Evolutionary conservation across 805 yeast genomes (phyloP).

Genomic region (Candida cerambycidarum): DNA sequence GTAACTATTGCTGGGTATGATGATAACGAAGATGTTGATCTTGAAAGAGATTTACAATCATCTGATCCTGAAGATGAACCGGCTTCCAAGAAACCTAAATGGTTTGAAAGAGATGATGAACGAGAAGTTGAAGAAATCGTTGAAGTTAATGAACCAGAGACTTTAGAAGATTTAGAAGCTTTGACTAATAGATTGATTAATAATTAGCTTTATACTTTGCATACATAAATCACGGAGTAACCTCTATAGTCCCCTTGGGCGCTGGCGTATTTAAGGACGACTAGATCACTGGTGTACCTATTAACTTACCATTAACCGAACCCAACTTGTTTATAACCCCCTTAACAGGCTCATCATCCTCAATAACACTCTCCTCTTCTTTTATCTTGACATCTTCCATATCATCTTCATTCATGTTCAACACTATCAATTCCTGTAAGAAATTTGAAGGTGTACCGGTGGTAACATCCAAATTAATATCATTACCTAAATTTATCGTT

Average conservation of each 20-base stretch:
- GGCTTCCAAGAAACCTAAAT: slow-evolving; percentile 44
- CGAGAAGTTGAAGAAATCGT: slow-evolving; percentile 39
- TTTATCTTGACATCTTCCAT: slow-evolving; percentile 14
- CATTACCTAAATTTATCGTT: slow-evolving; percentile 70
- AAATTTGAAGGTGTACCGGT: slow-evolving; percentile 70
- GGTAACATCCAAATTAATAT: slow-evolving; percentile 60
- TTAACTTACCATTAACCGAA: slow-evolving; percentile 27
- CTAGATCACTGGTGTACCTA: slow-evolving; percentile 28
- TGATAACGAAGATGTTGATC: slow-evolving; percentile 33
- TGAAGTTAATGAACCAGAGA: slow-evolving; percentile 85
- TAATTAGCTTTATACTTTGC: slow-evolving; percentile 7
- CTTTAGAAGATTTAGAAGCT: slow-evolving; percentile 92
- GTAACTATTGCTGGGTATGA: background rate
- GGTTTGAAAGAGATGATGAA: slow-evolving; percentile 45
- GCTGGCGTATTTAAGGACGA: too few relatives aligned
- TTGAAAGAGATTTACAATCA: slow-evolving; percentile 47
- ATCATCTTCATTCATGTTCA: slow-evolving; percentile 37
- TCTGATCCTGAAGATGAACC: slow-evolving; percentile 31
- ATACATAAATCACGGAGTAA: too few relatives aligned
- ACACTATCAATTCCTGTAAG: slow-evolving; percentile 67
- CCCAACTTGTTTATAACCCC: slow-evolving; percentile 33
- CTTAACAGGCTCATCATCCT: slow-evolving; percentile 8
- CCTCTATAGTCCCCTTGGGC: too few relatives aligned
- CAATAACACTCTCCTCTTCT: slow-evolving; percentile 18
- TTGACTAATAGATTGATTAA: slow-evolving; percentile 57